Conservation (phyloP, 768 basidiomycete species). For the Panellus pusillus region DNA sequence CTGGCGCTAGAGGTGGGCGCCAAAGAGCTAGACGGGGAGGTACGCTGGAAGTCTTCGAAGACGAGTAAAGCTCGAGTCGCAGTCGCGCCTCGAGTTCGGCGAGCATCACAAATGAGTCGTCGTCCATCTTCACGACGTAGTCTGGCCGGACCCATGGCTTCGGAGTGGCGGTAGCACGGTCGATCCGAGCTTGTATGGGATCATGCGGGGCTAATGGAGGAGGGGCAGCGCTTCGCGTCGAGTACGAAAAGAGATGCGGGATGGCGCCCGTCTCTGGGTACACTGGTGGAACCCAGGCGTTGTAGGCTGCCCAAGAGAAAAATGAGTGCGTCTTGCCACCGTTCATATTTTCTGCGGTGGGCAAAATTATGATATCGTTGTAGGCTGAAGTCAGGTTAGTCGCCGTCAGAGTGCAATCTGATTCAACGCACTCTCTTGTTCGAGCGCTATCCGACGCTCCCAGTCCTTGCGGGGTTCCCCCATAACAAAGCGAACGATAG, state of each 20-base stretch:
- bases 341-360: constrained; percentile 94
- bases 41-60: constrained; percentile 28
- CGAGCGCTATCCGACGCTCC: constrained; percentile 77
- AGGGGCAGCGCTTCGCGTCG: constrained; percentile 52
- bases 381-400: constrained; percentile 49
- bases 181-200: constrained; percentile 55
- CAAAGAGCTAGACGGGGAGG: constrained; percentile 12
- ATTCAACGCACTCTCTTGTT: constrained; percentile 80
- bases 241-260: constrained; percentile 64
- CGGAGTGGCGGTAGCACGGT: constrained; percentile 41
- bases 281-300: constrained; percentile 87
- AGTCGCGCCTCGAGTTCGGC: constrained; percentile 91
- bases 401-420: constrained; percentile 9
- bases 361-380: constrained; percentile 84
- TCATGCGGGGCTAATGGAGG: constrained; percentile 74
- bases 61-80: constrained; percentile 67
- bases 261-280: constrained; percentile 49
- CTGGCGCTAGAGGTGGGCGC: constrained; percentile 1
- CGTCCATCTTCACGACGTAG: constrained; percentile 92
- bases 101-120: constrained; percentile 94
- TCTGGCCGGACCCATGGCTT: constrained; percentile 83
- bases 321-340: constrained; percentile 88
- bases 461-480: constrained; percentile 80
- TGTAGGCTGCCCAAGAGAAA: constrained; percentile 89
- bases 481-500: constrained; percentile 85